Conservation (phyloP, 441 rosid genomes). For the Bruguiera hainesii region DNA sequence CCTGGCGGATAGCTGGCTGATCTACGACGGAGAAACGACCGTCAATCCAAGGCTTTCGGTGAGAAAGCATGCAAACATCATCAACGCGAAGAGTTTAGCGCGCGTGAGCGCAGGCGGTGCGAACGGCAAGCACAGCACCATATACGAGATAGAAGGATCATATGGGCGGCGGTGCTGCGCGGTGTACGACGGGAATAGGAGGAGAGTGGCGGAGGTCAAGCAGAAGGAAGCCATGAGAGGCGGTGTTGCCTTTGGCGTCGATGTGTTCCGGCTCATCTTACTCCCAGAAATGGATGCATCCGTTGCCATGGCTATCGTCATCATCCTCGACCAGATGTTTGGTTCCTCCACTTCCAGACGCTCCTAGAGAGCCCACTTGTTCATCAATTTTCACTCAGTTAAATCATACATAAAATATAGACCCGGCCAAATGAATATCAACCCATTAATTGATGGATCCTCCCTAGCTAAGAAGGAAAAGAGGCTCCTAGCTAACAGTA, state of each 20-base stretch:
- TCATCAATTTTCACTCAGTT: too few species aligned
- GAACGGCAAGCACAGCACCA: too few species aligned
- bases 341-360: constrained; percentile 46
- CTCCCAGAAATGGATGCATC: constrained; percentile 51
- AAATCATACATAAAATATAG: too few species aligned
- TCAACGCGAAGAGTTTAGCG: constrained; percentile 51
- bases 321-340: constrained; percentile 85
- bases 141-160: constrained; percentile 80
- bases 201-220: constrained; percentile 59
- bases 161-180: constrained; percentile 62
- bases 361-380: neutral
- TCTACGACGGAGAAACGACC: constrained; percentile 69
- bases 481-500: neutral
- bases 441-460: too few species aligned
- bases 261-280: constrained; percentile 66
- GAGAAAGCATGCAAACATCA: constrained; percentile 50
- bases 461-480: neutral
- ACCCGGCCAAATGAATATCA: too few species aligned
- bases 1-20: constrained; percentile 71
- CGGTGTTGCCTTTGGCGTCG: constrained; percentile 57
- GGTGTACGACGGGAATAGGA: constrained; percentile 55
- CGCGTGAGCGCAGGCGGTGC: constrained; percentile 27
- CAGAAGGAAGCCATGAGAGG: constrained; percentile 55
- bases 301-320: constrained; percentile 78
- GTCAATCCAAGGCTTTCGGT: constrained; percentile 51